Evolutionary conservation across 1,139 yeast genomes (phyloP), one percentile per base, ranked within the genome.

Genomic region (Saccharomyces hybrid): DNA sequence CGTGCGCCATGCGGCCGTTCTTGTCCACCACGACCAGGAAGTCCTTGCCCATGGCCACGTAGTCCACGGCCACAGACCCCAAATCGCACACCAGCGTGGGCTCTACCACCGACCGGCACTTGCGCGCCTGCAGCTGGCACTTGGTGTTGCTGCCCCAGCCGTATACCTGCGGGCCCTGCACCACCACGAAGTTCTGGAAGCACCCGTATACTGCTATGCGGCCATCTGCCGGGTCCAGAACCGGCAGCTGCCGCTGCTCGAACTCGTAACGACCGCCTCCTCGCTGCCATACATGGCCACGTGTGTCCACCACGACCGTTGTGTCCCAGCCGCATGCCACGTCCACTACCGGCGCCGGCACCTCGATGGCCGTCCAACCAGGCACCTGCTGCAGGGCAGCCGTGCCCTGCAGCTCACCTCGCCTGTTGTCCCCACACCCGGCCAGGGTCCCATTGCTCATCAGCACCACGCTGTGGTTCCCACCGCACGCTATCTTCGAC

Each of bases 141-240:
- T 84, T 86, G 66, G 90, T 78, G 51, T 87, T 80, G 51, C 80
- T 81, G 0, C 98, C 98, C 95, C 96, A 90, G 0, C 95, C 96
- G 62, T 76, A 80, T 0, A 86, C 68, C 3, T 53, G 4, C 69
- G 63, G 0, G 38, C 74, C 68, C 0, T 84, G 68, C 0, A 86
- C 74, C 0, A 81, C 77, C 1, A 55, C 55, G 38, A 73, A 66
- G 9, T 71, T 65, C 53, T 63, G 65, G 41, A 69, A 56, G n/a
- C 68, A 60, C 12, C 66, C 59, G 52, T 49, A 58, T 12, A 61
- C 47, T 41, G 54, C 44, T 4, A 38, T 38, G 44, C 44, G 44
- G 7, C 7, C 44, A 16, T 19, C 26, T 12, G 4, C 11, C 7
- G 44, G n/a, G 5, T 16, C 7, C 44, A 38, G n/a, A n/a, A n/a